Evolutionary conservation across 2,329 filamentous ascomycete species (phyloP).

Genomic region (Alternaria alternata): DNA sequence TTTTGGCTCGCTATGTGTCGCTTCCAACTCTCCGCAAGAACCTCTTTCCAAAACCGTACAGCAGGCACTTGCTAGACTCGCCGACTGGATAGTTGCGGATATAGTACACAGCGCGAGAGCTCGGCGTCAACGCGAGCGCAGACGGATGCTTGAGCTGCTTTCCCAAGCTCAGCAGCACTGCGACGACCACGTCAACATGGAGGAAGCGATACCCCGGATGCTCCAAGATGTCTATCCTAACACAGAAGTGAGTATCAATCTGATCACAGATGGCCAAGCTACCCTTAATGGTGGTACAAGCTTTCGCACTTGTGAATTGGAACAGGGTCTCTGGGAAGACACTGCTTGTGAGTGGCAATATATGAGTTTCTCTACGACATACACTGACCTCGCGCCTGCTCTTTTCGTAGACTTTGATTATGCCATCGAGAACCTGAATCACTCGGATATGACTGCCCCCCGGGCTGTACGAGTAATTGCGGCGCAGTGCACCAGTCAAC

Average conservation of each 20-base stretch:
- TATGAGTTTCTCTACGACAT: neutral
- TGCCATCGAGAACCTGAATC: constrained; percentile 50
- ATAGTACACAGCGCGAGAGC: constrained; percentile 51
- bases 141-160: constrained; percentile 50
- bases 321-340: constrained; percentile 58
- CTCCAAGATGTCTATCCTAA: constrained; percentile 48
- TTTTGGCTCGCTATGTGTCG: constrained; percentile 57
- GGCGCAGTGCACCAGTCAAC: constrained; percentile 47
- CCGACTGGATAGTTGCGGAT: constrained; percentile 53
- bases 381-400: neutral
- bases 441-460: constrained; percentile 35
- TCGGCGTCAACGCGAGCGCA: constrained; percentile 53
- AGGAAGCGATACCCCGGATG: constrained; percentile 38
- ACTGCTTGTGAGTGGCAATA: constrained; percentile 23
- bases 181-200: constrained; percentile 31
- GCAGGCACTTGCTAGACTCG: constrained; percentile 47
- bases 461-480: constrained; percentile 51
- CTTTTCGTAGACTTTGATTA: constrained; percentile 44
- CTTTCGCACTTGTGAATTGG: constrained; percentile 40
- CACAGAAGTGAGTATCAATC: constrained; percentile 41
- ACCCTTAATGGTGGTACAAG: constrained; percentile 35
- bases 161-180: constrained; percentile 30
- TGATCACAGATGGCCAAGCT: constrained; percentile 31
- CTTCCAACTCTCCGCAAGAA: constrained; percentile 47
- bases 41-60: constrained; percentile 45